phyloP scores from a whole-genome alignment of 2,329 filamentous ascomycete genomes.

The Penicillium sclerotiorum region DNA sequence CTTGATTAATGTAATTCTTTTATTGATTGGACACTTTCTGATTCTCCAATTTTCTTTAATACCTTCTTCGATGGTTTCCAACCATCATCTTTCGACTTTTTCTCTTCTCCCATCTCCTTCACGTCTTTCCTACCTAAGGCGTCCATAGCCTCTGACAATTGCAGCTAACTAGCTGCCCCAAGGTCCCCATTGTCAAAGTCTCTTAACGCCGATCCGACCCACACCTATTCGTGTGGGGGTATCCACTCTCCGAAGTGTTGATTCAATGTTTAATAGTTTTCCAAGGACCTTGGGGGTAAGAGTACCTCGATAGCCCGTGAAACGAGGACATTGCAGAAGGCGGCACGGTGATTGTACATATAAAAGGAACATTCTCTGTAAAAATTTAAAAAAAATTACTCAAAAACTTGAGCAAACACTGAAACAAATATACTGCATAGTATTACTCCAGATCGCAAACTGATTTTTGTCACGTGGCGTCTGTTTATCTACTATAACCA shows the following conservation, averaged over 20 bases:
- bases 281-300: conserved; percentile 36
- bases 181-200: conserved; percentile 29
- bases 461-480: too few relatives aligned
- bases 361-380: conserved; percentile 4
- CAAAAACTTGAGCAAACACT: background rate
- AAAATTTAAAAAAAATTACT: background rate
- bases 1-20: conserved; percentile 2
- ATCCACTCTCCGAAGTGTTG: conserved; percentile 1
- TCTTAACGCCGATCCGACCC: conserved; percentile 4
- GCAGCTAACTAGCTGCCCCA: too few relatives aligned
- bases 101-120: too few relatives aligned
- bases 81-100: background rate
- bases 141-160: too few relatives aligned
- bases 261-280: conserved; percentile 1
- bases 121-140: too few relatives aligned
- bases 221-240: conserved; percentile 9
- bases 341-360: background rate
- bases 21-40: conserved; percentile 1
- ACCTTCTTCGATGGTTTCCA: background rate
- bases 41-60: background rate
- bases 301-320: conserved; percentile 37
- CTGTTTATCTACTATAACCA: too few relatives aligned
- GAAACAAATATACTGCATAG: background rate
- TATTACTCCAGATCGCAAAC: too few relatives aligned
- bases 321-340: conserved; percentile 23